Conservation (phyloP, 2,329 filamentous ascomycete genomes). For the Aspergillus neoniger region DNA sequence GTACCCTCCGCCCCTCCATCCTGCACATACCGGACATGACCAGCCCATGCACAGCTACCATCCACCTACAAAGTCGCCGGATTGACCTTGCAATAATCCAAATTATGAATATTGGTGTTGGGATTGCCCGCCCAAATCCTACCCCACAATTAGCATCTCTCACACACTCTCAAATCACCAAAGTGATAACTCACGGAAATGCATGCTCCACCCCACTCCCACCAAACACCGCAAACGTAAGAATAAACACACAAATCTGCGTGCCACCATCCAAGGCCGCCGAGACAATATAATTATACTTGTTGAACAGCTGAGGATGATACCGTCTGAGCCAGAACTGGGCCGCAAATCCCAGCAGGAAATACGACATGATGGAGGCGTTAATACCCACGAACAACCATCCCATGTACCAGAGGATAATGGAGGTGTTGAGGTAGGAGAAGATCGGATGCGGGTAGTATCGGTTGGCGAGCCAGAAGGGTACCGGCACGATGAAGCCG, state of each 20-base stretch:
- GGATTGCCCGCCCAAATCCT: constrained; percentile 3
- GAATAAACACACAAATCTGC: constrained; percentile 12
- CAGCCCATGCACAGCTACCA: neutral
- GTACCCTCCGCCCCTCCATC: neutral
- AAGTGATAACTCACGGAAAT: neutral
- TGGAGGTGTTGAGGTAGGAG: constrained; percentile 12
- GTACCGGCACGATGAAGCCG: constrained; percentile 3
- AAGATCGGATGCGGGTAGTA: constrained; percentile 1
- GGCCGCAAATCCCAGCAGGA: constrained; percentile 4
- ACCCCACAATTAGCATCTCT: neutral
- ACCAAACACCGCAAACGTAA: constrained; percentile 15
- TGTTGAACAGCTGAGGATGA: constrained; percentile 9
- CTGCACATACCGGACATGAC: neutral
- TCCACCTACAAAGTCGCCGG: neutral
- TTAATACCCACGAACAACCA: constrained; percentile 8
- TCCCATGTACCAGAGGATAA: constrained; percentile 7
- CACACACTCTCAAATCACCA: too few species aligned
- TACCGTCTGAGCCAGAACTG: constrained; percentile 13
- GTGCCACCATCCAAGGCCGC: constrained; percentile 12
- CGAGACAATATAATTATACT: constrained; percentile 14
- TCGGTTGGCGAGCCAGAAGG: constrained; percentile 4
- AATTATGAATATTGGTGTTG: constrained; percentile 1
- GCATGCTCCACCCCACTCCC: constrained; percentile 10
- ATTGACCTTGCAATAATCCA: constrained; percentile 10
- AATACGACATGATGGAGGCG: constrained; percentile 1